Evolutionary conservation across 805 yeast species (phyloP).

Genomic region (Starmera dryadoides): DNA sequence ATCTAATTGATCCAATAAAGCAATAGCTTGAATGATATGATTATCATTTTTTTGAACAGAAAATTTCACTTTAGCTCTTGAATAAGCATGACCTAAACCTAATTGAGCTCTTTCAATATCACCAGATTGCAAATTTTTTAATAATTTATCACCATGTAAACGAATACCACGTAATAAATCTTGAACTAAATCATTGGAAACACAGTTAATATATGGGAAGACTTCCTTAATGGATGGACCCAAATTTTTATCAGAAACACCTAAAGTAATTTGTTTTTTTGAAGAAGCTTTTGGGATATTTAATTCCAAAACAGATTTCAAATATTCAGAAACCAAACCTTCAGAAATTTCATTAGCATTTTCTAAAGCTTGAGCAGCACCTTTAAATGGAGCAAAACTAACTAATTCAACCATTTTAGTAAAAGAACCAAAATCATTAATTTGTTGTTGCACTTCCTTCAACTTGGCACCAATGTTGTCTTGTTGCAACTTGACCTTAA

Average conservation of each 20-base stretch:
- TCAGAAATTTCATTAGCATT: constrained; percentile 97
- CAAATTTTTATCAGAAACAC: constrained; percentile 89
- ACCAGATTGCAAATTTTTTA: constrained; percentile 88
- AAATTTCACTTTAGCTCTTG: constrained; percentile 98
- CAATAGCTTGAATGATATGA: constrained; percentile 98
- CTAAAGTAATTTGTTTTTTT: constrained; percentile 64
- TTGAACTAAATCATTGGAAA: constrained; percentile 87
- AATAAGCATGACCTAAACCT: constrained; percentile 98
- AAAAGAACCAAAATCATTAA: constrained; percentile 77
- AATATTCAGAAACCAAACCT: constrained; percentile 90
- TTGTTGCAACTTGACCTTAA: constrained; percentile 89
- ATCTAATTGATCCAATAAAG: constrained; percentile 91
- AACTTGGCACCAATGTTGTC: constrained; percentile 89
- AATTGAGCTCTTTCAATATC: constrained; percentile 97
- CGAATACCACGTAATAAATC: constrained; percentile 94
- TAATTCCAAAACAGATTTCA: constrained; percentile 82
- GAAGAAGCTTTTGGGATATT: constrained; percentile 73
- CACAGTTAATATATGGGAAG: constrained; percentile 85
- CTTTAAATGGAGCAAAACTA: constrained; percentile 96
- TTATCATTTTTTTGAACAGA: constrained; percentile 98
- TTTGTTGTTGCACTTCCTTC: constrained; percentile 90
- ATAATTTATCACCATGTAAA: constrained; percentile 78
- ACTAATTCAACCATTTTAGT: constrained; percentile 90
- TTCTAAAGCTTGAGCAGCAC: constrained; percentile 98
- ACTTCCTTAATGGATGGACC: constrained; percentile 95